Conservation (phyloP, 2,329 filamentous ascomycete species). For the Aspergillus arachidicola region DNA sequence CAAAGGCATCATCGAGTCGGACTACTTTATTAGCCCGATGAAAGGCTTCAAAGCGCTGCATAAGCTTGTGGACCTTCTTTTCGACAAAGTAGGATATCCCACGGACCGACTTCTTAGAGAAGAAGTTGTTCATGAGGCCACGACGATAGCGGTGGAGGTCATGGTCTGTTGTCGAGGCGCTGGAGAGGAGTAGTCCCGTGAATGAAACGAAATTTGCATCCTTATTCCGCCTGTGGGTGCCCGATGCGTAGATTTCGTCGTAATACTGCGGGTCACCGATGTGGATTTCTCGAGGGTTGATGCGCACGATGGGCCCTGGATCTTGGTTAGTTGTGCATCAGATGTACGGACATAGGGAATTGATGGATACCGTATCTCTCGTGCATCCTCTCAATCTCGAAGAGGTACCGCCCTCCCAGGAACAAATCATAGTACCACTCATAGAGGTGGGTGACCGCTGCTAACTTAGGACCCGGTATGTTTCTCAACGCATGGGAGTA, state of each 20-base stretch:
- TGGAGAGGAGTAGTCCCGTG: conserved; percentile 16
- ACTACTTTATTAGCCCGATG: conserved; percentile 9
- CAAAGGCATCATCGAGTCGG: conserved; percentile 21
- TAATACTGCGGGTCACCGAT: conserved; percentile 38
- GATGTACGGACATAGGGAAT: too few relatives aligned
- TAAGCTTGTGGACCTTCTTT: conserved; percentile 24
- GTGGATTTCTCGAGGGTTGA: conserved; percentile 42
- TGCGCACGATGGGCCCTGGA: conserved; percentile 39
- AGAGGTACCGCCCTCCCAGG: conserved; percentile 25
- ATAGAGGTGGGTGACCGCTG: conserved; percentile 30
- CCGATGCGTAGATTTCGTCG: conserved; percentile 34
- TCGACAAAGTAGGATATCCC: conserved; percentile 40
- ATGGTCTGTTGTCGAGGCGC: conserved; percentile 40
- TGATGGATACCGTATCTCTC: conserved; percentile 33
- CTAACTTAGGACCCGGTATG: conserved; percentile 37
- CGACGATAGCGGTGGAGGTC: conserved; percentile 47
- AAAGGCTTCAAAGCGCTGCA: conserved; percentile 17
- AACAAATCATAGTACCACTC: conserved; percentile 33
- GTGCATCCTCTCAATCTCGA: conserved; percentile 28
- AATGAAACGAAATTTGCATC: conserved; percentile 16
- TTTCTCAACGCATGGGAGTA: conserved; percentile 33
- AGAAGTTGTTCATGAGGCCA: conserved; percentile 46
- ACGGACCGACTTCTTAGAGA: conserved; percentile 44
- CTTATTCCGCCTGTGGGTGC: conserved; percentile 27
- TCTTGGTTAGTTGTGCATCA: too few relatives aligned